phyloP scores from a whole-genome alignment of 495 filamentous ascomycete genomes.

The Ascobolus immersus region DNA sequence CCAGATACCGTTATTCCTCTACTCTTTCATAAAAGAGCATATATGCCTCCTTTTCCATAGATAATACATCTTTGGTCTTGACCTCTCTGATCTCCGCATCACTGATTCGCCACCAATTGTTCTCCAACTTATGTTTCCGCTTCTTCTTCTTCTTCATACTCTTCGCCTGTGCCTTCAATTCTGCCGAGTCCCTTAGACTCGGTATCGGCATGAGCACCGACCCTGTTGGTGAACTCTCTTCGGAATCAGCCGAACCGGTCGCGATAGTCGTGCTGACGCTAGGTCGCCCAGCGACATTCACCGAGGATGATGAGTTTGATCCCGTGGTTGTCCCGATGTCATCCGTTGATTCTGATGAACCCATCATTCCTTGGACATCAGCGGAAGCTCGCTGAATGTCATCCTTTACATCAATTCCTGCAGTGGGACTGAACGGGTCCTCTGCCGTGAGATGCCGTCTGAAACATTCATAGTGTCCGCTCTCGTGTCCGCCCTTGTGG shows the following conservation, averaged over 20 bases:
- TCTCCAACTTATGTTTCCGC: conserved; percentile 9
- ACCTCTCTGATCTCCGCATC: conserved; percentile 92
- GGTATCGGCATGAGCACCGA: conserved; percentile 13
- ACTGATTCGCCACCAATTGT: conserved; percentile 82
- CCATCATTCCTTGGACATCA: conserved; percentile 12
- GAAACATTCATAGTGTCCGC: conserved; percentile 93
- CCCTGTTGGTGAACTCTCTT: background rate
- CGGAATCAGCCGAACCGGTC: background rate
- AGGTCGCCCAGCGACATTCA: too few relatives aligned
- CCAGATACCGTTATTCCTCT: too few relatives aligned
- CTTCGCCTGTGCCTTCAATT: conserved; percentile 1
- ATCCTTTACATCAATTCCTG: conserved; percentile 7
- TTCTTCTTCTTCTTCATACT: conserved; percentile 2
- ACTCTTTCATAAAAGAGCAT: conserved; percentile 74
- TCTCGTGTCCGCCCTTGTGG: conserved; percentile 87
- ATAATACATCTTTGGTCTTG: conserved; percentile 68
- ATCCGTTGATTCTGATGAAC: conserved; percentile 1
- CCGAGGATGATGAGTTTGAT: background rate
- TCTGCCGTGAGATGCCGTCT: conserved; percentile 50
- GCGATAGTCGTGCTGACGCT: background rate
- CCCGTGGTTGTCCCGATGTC: background rate
- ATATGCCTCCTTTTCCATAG: conserved; percentile 90
- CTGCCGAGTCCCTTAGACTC: conserved; percentile 17
- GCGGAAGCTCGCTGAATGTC: conserved; percentile 23
- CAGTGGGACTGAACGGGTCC: conserved; percentile 47